A percentile compares a stretch with the other conserved stretches of the same genome.
phyloP scores from a whole-genome alignment of 2,329 filamentous ascomycete species.

The Aureobasidium mangrovei region DNA sequence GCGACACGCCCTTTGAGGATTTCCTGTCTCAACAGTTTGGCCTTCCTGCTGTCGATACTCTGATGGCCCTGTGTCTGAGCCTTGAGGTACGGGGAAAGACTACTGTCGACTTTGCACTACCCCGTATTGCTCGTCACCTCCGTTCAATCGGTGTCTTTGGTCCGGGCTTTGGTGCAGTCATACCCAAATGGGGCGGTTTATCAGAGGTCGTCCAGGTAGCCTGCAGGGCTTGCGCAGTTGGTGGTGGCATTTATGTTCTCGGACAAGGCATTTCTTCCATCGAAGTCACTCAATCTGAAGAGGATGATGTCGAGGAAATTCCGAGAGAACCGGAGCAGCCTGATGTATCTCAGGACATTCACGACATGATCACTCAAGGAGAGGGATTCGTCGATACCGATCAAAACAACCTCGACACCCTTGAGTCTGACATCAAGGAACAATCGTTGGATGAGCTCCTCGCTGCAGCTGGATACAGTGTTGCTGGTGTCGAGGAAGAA shows the following conservation, averaged over 20 bases:
- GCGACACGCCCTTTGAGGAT: constrained; percentile 45
- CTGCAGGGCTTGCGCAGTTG: constrained; percentile 83
- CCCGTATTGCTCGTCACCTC: constrained; percentile 68
- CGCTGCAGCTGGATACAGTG: constrained; percentile 14
- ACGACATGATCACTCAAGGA: constrained; percentile 4
- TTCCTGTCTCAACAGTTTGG: constrained; percentile 50
- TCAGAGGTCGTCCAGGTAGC: constrained; percentile 86
- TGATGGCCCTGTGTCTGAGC: constrained; percentile 66
- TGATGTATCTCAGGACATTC: constrained; percentile 5
- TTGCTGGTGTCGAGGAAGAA: constrained; percentile 6
- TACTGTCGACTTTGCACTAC: constrained; percentile 60
- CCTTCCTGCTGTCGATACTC: constrained; percentile 56
- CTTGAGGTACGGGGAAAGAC: constrained; percentile 47
- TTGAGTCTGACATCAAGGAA: constrained; percentile 12
- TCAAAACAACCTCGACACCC: constrained; percentile 7
- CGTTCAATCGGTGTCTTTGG: constrained; percentile 82
- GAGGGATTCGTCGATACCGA: constrained; percentile 6
- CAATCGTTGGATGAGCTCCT: constrained; percentile 14
- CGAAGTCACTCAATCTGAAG: constrained; percentile 24
- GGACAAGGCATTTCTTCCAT: constrained; percentile 51
- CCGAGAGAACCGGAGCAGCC: constrained; percentile 1
- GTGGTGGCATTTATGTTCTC: constrained; percentile 83
- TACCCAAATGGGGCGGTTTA: constrained; percentile 86
- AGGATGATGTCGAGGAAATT: constrained; percentile 14
- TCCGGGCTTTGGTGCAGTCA: constrained; percentile 77